Evolutionary conservation across 2,329 filamentous ascomycete species (phyloP).

Genomic region (Hypocreales sp.): DNA sequence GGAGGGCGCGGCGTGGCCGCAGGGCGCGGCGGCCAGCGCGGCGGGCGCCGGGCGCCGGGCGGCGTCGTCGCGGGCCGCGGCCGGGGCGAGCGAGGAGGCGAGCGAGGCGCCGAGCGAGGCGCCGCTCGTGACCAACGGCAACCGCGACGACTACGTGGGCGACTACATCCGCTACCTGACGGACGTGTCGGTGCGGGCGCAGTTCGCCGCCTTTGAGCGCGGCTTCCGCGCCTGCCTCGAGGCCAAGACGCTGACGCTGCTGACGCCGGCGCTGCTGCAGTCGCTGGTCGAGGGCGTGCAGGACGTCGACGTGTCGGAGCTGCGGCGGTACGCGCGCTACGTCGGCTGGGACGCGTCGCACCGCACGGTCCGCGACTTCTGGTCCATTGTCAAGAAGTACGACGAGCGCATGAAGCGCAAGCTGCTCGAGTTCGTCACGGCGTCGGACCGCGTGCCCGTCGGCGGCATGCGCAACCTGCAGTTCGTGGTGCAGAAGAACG

Average conservation of each 20-base stretch:
- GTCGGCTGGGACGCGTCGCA: constrained; percentile 63
- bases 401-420: constrained; percentile 54
- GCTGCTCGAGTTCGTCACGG: constrained; percentile 88
- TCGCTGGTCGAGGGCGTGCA: constrained; percentile 70
- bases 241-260: constrained; percentile 53
- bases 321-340: constrained; percentile 60
- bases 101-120: too few relatives aligned
- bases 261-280: constrained; percentile 56
- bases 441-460: constrained; percentile 77
- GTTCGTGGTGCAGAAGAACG: constrained; percentile 71
- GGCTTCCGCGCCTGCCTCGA: constrained; percentile 70
- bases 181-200: constrained; percentile 58
- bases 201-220: constrained; percentile 64
- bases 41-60: too few relatives aligned
- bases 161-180: constrained; percentile 81
- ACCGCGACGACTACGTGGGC: constrained; percentile 61
- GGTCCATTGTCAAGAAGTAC: constrained; percentile 59
- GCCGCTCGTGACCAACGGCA: constrained; percentile 64
- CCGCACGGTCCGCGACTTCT: constrained; percentile 63
- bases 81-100: too few relatives aligned
- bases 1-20: constrained; percentile 33
- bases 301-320: constrained; percentile 60
- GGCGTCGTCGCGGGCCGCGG: too few relatives aligned
- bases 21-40: constrained; percentile 22
- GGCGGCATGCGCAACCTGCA: constrained; percentile 69